These are phyloP conservation scores for Heterobasidion occidentale DNA, from an alignment of 1,284 basidiomycete genomes.

Conservation along the genomic window DNA sequence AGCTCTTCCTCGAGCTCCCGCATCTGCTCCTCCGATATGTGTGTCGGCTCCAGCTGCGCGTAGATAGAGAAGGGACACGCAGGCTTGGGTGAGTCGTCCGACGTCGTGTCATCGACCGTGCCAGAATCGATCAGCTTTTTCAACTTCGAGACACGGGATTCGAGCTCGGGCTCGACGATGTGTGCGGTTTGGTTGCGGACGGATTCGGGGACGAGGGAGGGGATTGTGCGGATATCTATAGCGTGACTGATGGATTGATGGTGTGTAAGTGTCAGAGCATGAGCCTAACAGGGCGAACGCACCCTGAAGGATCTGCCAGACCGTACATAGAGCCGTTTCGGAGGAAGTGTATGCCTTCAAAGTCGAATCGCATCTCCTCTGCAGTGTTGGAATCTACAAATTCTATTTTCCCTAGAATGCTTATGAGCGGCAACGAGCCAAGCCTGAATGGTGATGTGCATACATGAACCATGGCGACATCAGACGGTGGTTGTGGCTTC, in stretches of 20 bases:
- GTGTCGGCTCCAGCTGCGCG: constrained; percentile 48
- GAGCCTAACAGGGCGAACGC: constrained; percentile 12
- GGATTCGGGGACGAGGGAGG: constrained; percentile 49
- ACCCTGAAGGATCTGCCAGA: constrained; percentile 64
- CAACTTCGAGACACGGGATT: constrained; percentile 48
- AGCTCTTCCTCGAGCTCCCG: constrained; percentile 64
- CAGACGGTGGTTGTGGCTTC: constrained; percentile 14
- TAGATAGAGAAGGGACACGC: constrained; percentile 59
- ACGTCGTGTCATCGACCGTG: constrained; percentile 33
- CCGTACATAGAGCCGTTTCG: constrained; percentile 75
- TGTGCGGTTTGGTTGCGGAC: constrained; percentile 54
- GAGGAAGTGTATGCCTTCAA: constrained; percentile 75
- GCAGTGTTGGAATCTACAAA: constrained; percentile 40
- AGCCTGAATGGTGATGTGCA: constrained; percentile 17
- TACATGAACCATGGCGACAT: constrained; percentile 55
- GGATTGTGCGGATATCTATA: constrained; percentile 62
- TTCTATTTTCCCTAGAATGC: constrained; percentile 61
- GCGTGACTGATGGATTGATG: constrained; percentile 30
- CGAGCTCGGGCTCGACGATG: constrained; percentile 60
- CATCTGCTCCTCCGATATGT: constrained; percentile 46
- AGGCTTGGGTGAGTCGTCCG: constrained; percentile 41
- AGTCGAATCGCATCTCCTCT: constrained; percentile 58
- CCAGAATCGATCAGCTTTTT: constrained; percentile 58
- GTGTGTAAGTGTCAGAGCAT: constrained; percentile 2
- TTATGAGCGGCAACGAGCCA: neutral